phyloP scores from a whole-genome alignment of 768 basidiomycete genomes.

The Chalciporus piperatus region DNA sequence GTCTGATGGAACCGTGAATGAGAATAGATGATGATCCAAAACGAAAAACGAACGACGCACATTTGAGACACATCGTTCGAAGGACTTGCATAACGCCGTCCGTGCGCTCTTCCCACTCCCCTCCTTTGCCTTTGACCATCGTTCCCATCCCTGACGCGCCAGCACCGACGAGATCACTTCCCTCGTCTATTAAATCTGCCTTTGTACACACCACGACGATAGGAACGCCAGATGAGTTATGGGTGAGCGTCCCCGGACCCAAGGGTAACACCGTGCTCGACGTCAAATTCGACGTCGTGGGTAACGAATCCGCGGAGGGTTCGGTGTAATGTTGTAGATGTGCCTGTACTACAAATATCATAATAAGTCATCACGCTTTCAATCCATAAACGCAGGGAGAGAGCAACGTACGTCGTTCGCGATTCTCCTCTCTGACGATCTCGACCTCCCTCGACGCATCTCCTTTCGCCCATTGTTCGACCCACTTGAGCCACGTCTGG shows the following conservation, averaged over 20 bases:
- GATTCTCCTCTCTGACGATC: slow-evolving; percentile 74
- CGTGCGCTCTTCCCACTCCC: slow-evolving; percentile 92
- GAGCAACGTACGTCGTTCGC: slow-evolving; percentile 76
- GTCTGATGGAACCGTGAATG: slow-evolving; percentile 48
- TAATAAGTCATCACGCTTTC: not conserved
- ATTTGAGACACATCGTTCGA: slow-evolving; percentile 87
- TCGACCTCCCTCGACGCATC: slow-evolving; percentile 68
- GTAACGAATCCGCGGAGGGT: slow-evolving; percentile 64
- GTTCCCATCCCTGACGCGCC: slow-evolving; percentile 84
- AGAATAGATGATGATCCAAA: not conserved
- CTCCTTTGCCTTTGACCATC: slow-evolving; percentile 89
- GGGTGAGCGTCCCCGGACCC: slow-evolving; percentile 79
- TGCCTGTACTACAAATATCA: slow-evolving; percentile 66
- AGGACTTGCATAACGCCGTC: slow-evolving; percentile 96
- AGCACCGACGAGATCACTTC: slow-evolving; percentile 59
- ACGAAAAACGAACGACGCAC: slow-evolving; percentile 45
- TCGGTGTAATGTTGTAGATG: slow-evolving; percentile 90
- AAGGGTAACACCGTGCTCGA: slow-evolving; percentile 76
- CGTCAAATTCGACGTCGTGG: slow-evolving; percentile 55
- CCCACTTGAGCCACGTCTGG: slow-evolving; percentile 80
- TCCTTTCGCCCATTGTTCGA: slow-evolving; percentile 76
- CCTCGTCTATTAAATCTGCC: slow-evolving; percentile 89
- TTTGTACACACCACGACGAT: slow-evolving; percentile 90
- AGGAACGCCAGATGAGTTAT: slow-evolving; percentile 83
- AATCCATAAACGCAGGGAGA: not conserved